Percentiles rank a stretch among this genome's conserved stretches.
These are phyloP conservation scores for Candida sakaeoensis DNA, from an alignment of 805 yeast species.

Conservation along the genomic window DNA sequence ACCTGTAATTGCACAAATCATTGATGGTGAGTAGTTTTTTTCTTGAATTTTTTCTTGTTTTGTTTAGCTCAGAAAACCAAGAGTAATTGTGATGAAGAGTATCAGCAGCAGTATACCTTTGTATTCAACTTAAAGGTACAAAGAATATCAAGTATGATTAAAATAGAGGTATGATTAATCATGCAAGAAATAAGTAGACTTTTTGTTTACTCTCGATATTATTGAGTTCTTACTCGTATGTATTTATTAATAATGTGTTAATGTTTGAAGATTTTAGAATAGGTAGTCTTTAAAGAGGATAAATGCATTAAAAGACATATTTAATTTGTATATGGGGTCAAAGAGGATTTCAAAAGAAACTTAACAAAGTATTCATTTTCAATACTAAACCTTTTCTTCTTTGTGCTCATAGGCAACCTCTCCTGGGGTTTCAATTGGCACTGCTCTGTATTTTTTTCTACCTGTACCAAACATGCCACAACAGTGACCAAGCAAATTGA, in stretches of 20 bases:
- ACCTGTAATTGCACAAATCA: slow-evolving; percentile 53
- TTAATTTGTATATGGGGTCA: neutral
- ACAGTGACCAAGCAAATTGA: slow-evolving; percentile 39
- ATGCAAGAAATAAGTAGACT: too few species aligned
- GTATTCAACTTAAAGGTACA: too few species aligned
- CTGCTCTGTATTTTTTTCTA: slow-evolving; percentile 24
- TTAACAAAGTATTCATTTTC: neutral
- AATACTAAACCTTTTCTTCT: slow-evolving; percentile 6
- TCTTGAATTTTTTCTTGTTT: neutral
- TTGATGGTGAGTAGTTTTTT: slow-evolving; percentile 3
- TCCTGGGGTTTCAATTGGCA: slow-evolving; percentile 12
- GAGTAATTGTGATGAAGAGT: too few species aligned
- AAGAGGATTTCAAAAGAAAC: neutral
- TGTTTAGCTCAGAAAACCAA: neutral
- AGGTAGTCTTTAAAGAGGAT: too few species aligned
- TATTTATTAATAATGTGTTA: too few species aligned
- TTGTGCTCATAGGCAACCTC: slow-evolving; percentile 24
- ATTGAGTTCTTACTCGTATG: too few species aligned
- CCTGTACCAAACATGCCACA: slow-evolving; percentile 35
- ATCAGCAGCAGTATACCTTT: too few species aligned
- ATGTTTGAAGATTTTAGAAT: too few species aligned
- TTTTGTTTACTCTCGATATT: too few species aligned
- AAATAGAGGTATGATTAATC: too few species aligned
- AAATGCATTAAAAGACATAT: too few species aligned
- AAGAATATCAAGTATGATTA: too few species aligned